Evolutionary conservation across 768 basidiomycete species (phyloP).

Genomic region (Mycena filopes): DNA sequence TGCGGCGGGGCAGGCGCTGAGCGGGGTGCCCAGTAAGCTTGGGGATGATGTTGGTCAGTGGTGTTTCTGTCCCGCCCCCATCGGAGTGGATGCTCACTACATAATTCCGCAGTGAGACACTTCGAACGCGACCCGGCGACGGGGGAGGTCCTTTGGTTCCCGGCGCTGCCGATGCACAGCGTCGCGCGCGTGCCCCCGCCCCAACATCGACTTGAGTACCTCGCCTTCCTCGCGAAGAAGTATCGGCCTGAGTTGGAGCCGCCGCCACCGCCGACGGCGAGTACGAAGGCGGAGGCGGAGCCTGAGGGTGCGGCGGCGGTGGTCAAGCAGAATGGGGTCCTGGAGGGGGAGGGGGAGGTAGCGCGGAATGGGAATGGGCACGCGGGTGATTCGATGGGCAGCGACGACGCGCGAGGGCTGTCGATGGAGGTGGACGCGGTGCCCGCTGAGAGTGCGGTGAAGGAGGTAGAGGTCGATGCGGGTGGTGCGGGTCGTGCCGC

Average conservation of each 20-base stretch:
- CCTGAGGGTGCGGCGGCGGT: too few species aligned
- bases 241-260: conserved; percentile 15
- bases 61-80: too few species aligned
- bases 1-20: conserved; percentile 56
- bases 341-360: too few species aligned
- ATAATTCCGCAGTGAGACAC: conserved; percentile 51
- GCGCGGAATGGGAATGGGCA: neutral
- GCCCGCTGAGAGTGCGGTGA: neutral
- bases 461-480: neutral
- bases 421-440: neutral
- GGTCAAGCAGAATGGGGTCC: too few species aligned
- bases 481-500: neutral
- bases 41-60: too few species aligned
- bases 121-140: conserved; percentile 74
- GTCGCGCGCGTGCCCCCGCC: conserved; percentile 48
- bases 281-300: too few species aligned
- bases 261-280: too few species aligned
- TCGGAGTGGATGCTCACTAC: too few species aligned
- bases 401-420: conserved; percentile 6
- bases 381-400: conserved; percentile 19
- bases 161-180: conserved; percentile 66
- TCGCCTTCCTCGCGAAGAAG: conserved; percentile 59
- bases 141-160: conserved; percentile 79
- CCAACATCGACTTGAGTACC: conserved; percentile 62
- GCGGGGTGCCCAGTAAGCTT: conserved; percentile 60